Conservation (phyloP, 169 alveolate species). For the Plasmodium fragile region DNA sequence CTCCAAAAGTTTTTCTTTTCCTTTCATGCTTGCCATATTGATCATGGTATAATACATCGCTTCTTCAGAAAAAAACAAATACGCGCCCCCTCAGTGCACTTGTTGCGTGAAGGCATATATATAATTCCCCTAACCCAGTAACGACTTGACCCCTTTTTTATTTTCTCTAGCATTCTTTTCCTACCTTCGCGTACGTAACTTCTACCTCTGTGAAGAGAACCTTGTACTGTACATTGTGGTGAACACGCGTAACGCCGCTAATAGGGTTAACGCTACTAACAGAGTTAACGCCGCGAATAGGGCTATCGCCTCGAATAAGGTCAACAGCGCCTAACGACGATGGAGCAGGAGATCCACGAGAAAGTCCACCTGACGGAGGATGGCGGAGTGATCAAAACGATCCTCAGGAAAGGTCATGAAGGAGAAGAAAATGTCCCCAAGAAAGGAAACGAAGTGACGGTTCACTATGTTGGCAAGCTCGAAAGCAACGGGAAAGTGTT, state of each 20-base stretch:
- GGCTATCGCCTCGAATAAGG: background rate
- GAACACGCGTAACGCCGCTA: background rate
- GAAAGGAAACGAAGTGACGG: constrained; percentile 88
- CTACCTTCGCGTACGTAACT: background rate
- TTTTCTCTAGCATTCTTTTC: background rate
- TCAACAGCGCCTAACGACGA: background rate
- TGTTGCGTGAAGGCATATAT: background rate
- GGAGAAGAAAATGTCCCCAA: constrained; percentile 81
- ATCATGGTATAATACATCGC: background rate
- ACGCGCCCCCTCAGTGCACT: background rate
- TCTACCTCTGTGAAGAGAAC: constrained; percentile 1
- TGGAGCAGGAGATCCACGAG: constrained; percentile 1
- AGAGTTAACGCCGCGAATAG: background rate
- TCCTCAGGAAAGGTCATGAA: constrained; percentile 61
- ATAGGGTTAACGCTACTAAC: background rate
- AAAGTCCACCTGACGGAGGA: constrained; percentile 59
- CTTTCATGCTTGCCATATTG: background rate
- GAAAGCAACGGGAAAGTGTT: constrained; percentile 85
- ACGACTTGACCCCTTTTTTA: background rate
- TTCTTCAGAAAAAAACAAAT: background rate
- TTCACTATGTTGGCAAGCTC: constrained; percentile 89
- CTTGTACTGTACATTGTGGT: background rate
- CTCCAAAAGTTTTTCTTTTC: background rate
- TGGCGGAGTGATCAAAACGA: constrained; percentile 75
- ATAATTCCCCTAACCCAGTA: background rate